These are phyloP conservation scores for Phytopythium montanum DNA, from an alignment of 352 stramenopile species.

Conservation along the genomic window DNA sequence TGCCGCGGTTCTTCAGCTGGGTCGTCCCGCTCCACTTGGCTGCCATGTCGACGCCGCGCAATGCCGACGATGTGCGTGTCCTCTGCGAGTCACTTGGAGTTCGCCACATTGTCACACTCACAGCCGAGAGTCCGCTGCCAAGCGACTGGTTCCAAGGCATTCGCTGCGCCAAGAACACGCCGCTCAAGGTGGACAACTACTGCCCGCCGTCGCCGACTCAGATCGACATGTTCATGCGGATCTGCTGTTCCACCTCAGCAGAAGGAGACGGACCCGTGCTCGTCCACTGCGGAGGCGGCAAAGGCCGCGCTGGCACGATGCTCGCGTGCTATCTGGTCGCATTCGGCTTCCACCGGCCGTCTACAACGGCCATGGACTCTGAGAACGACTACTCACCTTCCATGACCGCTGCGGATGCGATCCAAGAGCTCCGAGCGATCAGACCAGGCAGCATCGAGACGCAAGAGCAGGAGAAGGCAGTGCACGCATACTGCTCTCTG, in stretches of 20 bases:
- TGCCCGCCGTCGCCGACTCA: constrained; percentile 43
- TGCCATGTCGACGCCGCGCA: constrained; percentile 36
- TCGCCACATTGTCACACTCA: constrained; percentile 36
- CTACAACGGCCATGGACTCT: constrained; percentile 1
- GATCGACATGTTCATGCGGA: constrained; percentile 53
- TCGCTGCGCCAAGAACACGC: constrained; percentile 29
- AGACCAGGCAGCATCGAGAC: constrained; percentile 60
- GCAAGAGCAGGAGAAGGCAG: constrained; percentile 40
- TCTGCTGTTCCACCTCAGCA: constrained; percentile 20
- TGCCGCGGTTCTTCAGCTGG: constrained; percentile 48
- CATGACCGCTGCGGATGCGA: constrained; percentile 39
- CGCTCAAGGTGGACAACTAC: constrained; percentile 57
- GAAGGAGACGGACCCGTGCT: constrained; percentile 25
- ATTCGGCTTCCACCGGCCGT: constrained; percentile 44
- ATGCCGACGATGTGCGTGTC: constrained; percentile 24
- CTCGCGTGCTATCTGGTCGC: constrained; percentile 61
- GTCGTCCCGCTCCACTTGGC: constrained; percentile 38
- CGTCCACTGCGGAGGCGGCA: constrained; percentile 64
- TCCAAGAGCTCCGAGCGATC: constrained; percentile 34
- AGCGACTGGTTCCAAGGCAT: constrained; percentile 22
- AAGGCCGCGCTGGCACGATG: constrained; percentile 60
- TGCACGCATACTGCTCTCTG: constrained; percentile 42
- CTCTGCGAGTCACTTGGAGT: constrained; percentile 25
- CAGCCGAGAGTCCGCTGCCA: constrained; percentile 30
- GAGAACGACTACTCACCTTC: constrained; percentile 30